Percentiles rank a stretch among this genome's conserved stretches.
These are phyloP conservation scores for Gossypium gossypioides DNA, from an alignment of 441 rosid species.

Conservation along the genomic window DNA sequence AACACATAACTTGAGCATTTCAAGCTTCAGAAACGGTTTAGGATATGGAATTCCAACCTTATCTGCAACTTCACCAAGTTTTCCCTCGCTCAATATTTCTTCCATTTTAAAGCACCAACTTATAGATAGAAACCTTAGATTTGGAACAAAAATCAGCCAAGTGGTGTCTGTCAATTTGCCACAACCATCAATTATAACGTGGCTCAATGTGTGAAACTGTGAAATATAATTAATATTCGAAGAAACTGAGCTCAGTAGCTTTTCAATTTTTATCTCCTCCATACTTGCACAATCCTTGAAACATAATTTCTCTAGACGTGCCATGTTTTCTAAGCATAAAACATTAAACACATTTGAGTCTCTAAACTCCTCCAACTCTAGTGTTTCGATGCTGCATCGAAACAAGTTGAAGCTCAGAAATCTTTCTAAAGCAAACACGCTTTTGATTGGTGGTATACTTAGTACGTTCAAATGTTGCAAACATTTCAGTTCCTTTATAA, in stretches of 20 bases:
- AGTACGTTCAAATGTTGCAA: neutral
- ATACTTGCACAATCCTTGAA: neutral
- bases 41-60: neutral
- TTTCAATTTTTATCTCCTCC: neutral
- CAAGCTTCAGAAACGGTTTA: neutral
- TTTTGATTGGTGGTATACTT: neutral
- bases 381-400: neutral
- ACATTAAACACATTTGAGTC: neutral
- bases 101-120: neutral
- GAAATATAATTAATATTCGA: neutral
- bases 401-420: neutral
- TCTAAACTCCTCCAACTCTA: neutral
- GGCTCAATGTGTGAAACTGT: neutral
- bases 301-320: neutral
- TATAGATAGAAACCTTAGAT: neutral
- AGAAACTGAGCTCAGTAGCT: neutral
- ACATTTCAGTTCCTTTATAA: neutral
- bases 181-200: fast-evolving
- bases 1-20: neutral
- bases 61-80: neutral
- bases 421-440: neutral
- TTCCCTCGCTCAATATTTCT: neutral
- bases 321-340: neutral
- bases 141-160: conserved; percentile 5
- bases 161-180: neutral